Percentiles rank a stretch among this genome's conserved stretches.
phyloP scores from a whole-genome alignment of 83 land plant species.

The Thuja plicata region DNA sequence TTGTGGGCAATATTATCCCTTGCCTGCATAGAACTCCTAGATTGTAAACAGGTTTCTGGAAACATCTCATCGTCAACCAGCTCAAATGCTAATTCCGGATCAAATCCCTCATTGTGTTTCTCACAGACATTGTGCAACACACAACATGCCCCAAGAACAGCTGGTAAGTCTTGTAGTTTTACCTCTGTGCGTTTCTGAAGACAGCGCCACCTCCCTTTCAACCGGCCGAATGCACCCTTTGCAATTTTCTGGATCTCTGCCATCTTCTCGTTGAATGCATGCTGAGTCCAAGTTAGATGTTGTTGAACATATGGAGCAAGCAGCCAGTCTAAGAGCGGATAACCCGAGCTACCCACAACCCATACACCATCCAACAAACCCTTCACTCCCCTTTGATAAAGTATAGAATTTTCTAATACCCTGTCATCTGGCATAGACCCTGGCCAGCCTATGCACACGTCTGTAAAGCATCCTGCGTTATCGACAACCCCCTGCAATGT shows the following conservation, averaged over 20 bases:
- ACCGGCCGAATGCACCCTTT: constrained; percentile 65
- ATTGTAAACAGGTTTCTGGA: constrained; percentile 46
- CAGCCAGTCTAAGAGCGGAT: constrained; percentile 93
- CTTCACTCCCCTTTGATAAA: constrained; percentile 60
- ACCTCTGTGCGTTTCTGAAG: constrained; percentile 94
- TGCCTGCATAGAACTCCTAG: constrained; percentile 46
- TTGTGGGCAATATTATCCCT: constrained; percentile 90
- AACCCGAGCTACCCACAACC: constrained; percentile 82
- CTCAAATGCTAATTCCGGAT: constrained; percentile 48
- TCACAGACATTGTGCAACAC: constrained; percentile 95
- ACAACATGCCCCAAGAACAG: constrained; percentile 93
- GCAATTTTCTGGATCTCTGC: constrained; percentile 66
- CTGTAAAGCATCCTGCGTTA: constrained; percentile 78
- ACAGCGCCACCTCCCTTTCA: constrained; percentile 91
- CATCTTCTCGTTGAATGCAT: constrained; percentile 88
- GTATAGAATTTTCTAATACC: constrained; percentile 81
- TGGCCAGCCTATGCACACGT: constrained; percentile 95
- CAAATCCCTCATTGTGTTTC: constrained; percentile 65
- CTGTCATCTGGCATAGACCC: constrained; percentile 94
- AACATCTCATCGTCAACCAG: constrained; percentile 81
- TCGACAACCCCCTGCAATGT: constrained; percentile 94
- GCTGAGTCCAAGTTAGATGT: constrained; percentile 87
- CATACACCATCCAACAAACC: constrained; percentile 61
- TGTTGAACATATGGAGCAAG: constrained; percentile 89
- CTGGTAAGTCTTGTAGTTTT: constrained; percentile 91